Conservation (phyloP, 352 stramenopile species). For the Pythium scleroteichum region DNA sequence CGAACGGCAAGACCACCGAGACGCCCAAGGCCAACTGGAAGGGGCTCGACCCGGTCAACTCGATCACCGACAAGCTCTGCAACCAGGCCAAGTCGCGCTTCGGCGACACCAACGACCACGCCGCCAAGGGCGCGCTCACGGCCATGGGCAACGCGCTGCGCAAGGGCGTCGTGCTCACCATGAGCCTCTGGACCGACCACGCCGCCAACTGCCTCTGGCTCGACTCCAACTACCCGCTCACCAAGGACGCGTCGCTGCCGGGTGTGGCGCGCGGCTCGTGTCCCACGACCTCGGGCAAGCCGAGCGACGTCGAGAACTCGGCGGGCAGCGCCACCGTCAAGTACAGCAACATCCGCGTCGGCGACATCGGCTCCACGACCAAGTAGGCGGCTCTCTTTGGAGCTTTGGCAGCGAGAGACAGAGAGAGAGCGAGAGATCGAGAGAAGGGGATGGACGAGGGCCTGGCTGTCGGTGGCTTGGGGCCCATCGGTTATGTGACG, state of each 20-base stretch:
- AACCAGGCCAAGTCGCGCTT: conserved; percentile 50
- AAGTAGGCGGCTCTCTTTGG: too few relatives aligned
- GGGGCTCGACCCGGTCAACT: conserved; percentile 24
- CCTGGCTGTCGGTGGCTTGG: too few relatives aligned
- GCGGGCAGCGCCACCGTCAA: conserved; percentile 41
- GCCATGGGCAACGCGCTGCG: conserved; percentile 61
- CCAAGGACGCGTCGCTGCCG: conserved; percentile 37
- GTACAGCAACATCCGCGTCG: conserved; percentile 70
- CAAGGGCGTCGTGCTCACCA: conserved; percentile 62
- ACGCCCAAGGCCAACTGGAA: conserved; percentile 7
- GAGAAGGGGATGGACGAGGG: too few relatives aligned
- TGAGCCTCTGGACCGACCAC: conserved; percentile 76
- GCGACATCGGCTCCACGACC: conserved; percentile 55
- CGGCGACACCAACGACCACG: conserved; percentile 49
- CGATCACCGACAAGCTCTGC: conserved; percentile 57
- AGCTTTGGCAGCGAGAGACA: too few relatives aligned
- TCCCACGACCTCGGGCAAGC: conserved; percentile 36
- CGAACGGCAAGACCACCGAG: too few relatives aligned
- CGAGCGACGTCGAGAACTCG: too few relatives aligned
- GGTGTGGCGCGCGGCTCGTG: conserved; percentile 59
- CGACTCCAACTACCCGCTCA: conserved; percentile 58
- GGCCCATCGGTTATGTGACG: too few relatives aligned
- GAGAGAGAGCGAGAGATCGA: too few relatives aligned
- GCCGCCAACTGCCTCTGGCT: conserved; percentile 70
- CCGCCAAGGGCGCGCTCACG: conserved; percentile 45